Evolutionary conservation across 2,329 filamentous ascomycete genomes (phyloP).

Genomic region (Achaetomium macrosporum): DNA sequence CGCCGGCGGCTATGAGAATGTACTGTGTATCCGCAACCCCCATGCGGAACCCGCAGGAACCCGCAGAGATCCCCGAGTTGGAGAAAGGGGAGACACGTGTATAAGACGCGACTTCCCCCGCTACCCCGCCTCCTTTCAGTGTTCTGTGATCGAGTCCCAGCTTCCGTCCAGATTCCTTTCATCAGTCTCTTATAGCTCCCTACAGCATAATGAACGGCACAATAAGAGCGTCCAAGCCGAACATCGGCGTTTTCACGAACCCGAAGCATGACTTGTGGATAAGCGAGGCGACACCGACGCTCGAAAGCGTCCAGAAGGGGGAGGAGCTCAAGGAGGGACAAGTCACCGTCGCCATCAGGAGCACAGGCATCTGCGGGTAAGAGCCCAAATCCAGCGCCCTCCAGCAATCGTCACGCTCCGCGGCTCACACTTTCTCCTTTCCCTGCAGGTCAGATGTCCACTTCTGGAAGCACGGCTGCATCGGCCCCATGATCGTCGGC

Average conservation of each 20-base stretch:
- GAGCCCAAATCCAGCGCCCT: neutral
- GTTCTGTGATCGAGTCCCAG: neutral
- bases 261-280: constrained; percentile 89
- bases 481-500: constrained; percentile 90
- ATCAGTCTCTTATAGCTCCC: constrained; percentile 1
- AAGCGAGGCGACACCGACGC: constrained; percentile 66
- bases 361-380: constrained; percentile 93
- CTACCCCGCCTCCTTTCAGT: constrained; percentile 10
- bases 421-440: constrained; percentile 14
- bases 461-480: constrained; percentile 94
- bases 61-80: neutral
- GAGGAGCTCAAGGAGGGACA: constrained; percentile 70
- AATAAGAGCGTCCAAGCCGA: constrained; percentile 55
- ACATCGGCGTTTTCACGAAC: constrained; percentile 96
- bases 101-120: constrained; percentile 13
- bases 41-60: constrained; percentile 2
- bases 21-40: neutral
- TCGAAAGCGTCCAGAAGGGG: constrained; percentile 65
- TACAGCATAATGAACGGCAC: neutral
- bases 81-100: neutral
- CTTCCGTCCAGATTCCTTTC: neutral
- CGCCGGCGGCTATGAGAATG: neutral
- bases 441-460: constrained; percentile 75
- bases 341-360: constrained; percentile 83
- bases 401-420: neutral